These are phyloP conservation scores for Pyricularia grisea DNA, from an alignment of 2,329 filamentous ascomycete species.

Conservation along the genomic window DNA sequence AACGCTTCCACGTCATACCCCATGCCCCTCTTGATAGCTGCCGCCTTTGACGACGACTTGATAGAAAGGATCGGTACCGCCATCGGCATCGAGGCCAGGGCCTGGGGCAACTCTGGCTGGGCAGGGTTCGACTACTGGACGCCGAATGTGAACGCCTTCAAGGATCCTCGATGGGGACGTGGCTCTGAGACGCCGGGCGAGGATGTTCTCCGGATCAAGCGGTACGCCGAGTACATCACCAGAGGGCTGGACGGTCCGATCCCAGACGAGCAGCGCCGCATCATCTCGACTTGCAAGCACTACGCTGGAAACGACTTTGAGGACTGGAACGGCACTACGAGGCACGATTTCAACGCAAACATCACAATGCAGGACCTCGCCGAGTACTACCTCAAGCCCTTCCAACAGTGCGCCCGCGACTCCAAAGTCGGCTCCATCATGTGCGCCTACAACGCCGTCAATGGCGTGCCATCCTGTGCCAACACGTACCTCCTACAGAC, in stretches of 20 bases:
- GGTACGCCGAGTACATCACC: conserved; percentile 13
- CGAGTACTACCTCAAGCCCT: conserved; percentile 60
- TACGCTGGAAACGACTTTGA: conserved; percentile 50
- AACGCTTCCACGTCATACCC: conserved; percentile 21
- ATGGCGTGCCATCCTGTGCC: conserved; percentile 52
- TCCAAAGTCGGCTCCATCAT: conserved; percentile 49
- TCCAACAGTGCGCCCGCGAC: conserved; percentile 52
- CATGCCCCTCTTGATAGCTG: conserved; percentile 19
- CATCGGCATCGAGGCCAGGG: conserved; percentile 20
- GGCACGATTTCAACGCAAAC: conserved; percentile 41
- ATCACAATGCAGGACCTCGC: conserved; percentile 46
- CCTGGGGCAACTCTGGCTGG: conserved; percentile 19
- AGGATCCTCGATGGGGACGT: conserved; percentile 52
- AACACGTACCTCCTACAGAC: conserved; percentile 52
- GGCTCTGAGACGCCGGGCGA: conserved; percentile 36
- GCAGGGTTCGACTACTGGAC: conserved; percentile 47
- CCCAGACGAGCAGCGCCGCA: conserved; percentile 7
- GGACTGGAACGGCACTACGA: conserved; percentile 12
- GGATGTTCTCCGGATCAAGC: conserved; percentile 14
- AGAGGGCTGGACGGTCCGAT: conserved; percentile 14
- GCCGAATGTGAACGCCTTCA: conserved; percentile 57
- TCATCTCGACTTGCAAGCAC: conserved; percentile 44
- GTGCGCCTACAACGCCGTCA: conserved; percentile 56
- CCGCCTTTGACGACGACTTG: conserved; percentile 21
- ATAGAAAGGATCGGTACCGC: conserved; percentile 13